Evolutionary conservation across 1,284 basidiomycete species (phyloP).

Genomic region (Cutaneotrichosporon spelunceum): DNA sequence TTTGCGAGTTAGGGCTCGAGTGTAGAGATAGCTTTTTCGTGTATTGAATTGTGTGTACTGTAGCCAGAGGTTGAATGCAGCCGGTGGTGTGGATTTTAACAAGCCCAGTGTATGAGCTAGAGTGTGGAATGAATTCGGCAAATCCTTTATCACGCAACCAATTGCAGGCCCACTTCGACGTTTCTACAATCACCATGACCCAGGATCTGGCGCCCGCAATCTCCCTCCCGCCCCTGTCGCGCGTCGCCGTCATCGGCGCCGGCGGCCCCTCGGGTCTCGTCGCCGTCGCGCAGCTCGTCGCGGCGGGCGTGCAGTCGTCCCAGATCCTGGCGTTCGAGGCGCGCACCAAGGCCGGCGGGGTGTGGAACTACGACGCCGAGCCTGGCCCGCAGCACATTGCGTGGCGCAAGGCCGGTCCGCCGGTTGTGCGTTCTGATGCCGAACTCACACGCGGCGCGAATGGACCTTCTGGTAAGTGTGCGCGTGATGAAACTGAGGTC

Average conservation of each 20-base stretch:
- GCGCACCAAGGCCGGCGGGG: constrained; percentile 25
- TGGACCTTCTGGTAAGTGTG: constrained; percentile 23
- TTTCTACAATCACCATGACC: background rate
- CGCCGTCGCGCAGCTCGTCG: constrained; percentile 48
- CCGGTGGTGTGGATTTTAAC: no score
- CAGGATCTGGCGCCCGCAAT: constrained; percentile 18
- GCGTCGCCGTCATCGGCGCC: constrained; percentile 52
- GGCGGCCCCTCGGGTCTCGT: constrained; percentile 51
- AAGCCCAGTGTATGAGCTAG: no score
- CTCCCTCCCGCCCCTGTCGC: constrained; percentile 26
- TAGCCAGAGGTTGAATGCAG: background rate
- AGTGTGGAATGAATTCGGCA: no score
- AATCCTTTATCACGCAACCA: constrained; percentile 11
- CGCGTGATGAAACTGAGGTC: constrained; percentile 10
- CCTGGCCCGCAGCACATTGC: constrained; percentile 20
- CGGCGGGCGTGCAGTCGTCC: constrained; percentile 29
- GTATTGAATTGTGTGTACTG: background rate
- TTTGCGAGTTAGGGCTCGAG: background rate
- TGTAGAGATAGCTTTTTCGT: background rate
- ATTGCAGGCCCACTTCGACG: background rate
- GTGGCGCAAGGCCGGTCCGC: constrained; percentile 19
- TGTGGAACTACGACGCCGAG: constrained; percentile 28
- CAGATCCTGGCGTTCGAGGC: constrained; percentile 36
- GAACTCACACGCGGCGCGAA: constrained; percentile 17
- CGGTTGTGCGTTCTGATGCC: constrained; percentile 12